Base-by-base conservation (phyloP, 805 yeast species). In the Kuraishia piskuri region DNA sequence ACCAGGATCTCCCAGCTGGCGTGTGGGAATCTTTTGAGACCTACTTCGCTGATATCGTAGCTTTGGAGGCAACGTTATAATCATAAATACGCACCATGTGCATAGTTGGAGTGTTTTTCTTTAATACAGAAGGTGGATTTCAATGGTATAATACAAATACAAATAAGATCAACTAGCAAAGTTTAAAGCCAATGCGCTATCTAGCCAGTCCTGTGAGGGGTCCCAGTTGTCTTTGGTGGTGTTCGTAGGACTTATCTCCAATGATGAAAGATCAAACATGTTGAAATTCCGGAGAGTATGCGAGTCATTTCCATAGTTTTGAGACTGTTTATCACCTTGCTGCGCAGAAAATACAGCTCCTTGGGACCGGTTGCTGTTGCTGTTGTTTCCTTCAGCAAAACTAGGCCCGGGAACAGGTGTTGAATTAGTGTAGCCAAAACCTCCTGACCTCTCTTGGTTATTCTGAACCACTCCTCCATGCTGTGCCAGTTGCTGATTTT, bases 1-100 rank as follows among this genome's bases (percentile, higher is more conserved):
- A 71, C 58, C 67, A 71, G 53, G 76, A 70, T 36, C 59, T 61
- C 52, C 61, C 66, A 12, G 62, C 59, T 17, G 63, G 57, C 20
- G 62, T 61, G 7, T 71, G 74, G 74, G 63, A 61, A 25, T 46
- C 49, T 21, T 40, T 45, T 47, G 52, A 49, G 36, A 44, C 50
- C 37, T 52, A 49, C 20, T 58, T 56, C 51, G 49, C 49, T 17
- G 56, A 54, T 19, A 55, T 58, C 19, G 40, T 48, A 25, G 24
- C 48, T 21, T 46, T 55, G 20, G 59, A 58, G 51, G 50, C 49
- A 21, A 50, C 56, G 51, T 52, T 58, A 40, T 58, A 56, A 48
- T 31, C 40, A 31, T 31, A 31, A 31, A 31, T 31, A 31, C n/a
- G n/a, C n/a, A n/a, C n/a, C n/a, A n/a, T n/a, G n/a, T n/a, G n/a